Conservation (phyloP, 2,329 filamentous ascomycete species). For the Aspergillus puulaauensis region DNA sequence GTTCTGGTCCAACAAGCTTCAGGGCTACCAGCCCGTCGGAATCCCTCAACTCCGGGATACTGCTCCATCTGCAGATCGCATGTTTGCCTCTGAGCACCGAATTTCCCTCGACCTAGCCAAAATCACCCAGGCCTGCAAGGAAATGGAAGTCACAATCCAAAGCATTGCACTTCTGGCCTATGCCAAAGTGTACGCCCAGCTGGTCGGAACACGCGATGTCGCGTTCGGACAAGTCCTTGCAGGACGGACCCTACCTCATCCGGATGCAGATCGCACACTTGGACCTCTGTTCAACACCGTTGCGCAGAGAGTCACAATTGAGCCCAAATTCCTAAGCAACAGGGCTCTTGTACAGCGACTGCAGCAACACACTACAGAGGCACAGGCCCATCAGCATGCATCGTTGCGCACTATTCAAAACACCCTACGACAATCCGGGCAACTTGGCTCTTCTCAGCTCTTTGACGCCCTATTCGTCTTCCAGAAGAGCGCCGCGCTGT, state of each 20-base stretch:
- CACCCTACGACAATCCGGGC: constrained; percentile 37
- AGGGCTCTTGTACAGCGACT: constrained; percentile 38
- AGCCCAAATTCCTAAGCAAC: constrained; percentile 40
- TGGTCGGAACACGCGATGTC: constrained; percentile 34
- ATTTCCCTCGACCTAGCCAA: constrained; percentile 19
- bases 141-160: constrained; percentile 31
- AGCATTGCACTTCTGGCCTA: constrained; percentile 30
- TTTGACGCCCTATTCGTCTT: constrained; percentile 57
- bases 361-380: constrained; percentile 46
- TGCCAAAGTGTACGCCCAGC: constrained; percentile 28
- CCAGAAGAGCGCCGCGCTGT: constrained; percentile 37
- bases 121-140: constrained; percentile 22
- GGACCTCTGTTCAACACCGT: constrained; percentile 59
- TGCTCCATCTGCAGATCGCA: constrained; percentile 7
- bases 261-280: constrained; percentile 47
- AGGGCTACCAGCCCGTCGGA: constrained; percentile 21
- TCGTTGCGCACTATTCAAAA: constrained; percentile 52
- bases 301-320: constrained; percentile 42
- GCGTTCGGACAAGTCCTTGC: constrained; percentile 54
- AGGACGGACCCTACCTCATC: constrained; percentile 49
- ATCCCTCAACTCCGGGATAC: constrained; percentile 17
- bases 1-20: constrained; percentile 25
- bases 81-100: constrained; percentile 20
- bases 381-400: constrained; percentile 52
- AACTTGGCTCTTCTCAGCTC: constrained; percentile 29